Conservation (phyloP, 441 rosid genomes). For the Hura crepitans region DNA sequence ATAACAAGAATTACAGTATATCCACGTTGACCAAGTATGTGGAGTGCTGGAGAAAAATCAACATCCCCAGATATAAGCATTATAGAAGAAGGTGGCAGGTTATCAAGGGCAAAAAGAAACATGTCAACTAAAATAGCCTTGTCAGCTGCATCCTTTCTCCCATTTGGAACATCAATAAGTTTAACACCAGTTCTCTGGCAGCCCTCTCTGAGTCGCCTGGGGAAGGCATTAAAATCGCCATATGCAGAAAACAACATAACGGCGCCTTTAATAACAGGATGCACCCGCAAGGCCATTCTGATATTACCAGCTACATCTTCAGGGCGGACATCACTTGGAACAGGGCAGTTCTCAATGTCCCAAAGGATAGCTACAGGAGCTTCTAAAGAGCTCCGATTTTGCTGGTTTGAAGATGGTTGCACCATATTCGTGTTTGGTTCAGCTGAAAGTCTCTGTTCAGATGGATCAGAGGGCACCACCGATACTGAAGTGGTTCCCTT, state of each 20-base stretch:
- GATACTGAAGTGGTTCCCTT: constrained; percentile 37
- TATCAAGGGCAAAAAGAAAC: constrained; percentile 91
- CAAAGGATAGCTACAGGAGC: constrained; percentile 85
- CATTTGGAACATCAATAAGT: constrained; percentile 90
- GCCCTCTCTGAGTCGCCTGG: constrained; percentile 90
- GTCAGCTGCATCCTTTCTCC: constrained; percentile 96
- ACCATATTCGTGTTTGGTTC: constrained; percentile 33
- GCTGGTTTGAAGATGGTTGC: constrained; percentile 36
- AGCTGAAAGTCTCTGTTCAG: constrained; percentile 28
- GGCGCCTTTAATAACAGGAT: constrained; percentile 69
- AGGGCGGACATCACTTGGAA: constrained; percentile 84
- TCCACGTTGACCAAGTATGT: constrained; percentile 90
- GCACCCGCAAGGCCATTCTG: constrained; percentile 82
- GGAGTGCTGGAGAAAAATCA: constrained; percentile 93
- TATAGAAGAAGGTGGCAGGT: constrained; percentile 80
- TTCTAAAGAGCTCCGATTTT: constrained; percentile 37
- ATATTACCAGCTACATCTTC: constrained; percentile 92
- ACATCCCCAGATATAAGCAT: constrained; percentile 94
- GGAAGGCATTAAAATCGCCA: constrained; percentile 91
- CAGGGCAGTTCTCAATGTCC: constrained; percentile 94
- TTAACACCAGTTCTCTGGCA: constrained; percentile 96
- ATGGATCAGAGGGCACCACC: constrained; percentile 30
- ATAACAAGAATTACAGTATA: constrained; percentile 77
- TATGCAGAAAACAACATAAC: constrained; percentile 79
- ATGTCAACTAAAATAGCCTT: constrained; percentile 92